These are phyloP conservation scores for Apiospora rasikravindrae DNA, from an alignment of 2,329 filamentous ascomycete genomes.

Conservation along the genomic window DNA sequence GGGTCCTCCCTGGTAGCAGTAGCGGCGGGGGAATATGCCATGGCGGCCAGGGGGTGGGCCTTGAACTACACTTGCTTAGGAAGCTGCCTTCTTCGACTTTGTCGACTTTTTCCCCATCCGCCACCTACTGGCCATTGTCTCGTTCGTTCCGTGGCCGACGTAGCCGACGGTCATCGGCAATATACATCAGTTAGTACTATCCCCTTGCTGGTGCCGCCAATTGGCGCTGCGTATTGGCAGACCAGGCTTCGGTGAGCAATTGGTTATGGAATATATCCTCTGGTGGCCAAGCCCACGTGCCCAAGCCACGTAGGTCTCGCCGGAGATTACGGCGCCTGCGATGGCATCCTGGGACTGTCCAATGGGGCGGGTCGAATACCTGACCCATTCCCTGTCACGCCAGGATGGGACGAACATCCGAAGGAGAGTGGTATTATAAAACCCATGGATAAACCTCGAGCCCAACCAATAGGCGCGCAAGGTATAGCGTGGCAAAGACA, in stretches of 20 bases:
- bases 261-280: neutral
- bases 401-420: neutral
- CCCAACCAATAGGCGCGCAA: neutral
- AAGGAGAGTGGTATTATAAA: neutral
- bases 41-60: neutral
- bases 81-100: neutral
- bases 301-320: neutral
- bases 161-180: neutral
- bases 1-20: neutral
- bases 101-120: neutral
- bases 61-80: conserved; percentile 4
- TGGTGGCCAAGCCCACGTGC: conserved; percentile 5
- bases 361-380: neutral
- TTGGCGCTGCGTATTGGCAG: neutral
- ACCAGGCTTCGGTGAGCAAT: neutral
- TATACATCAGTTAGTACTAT: too few species aligned
- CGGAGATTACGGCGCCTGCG: conserved; percentile 3
- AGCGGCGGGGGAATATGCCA: neutral
- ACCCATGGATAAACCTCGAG: neutral
- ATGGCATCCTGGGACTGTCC: neutral
- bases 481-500: neutral
- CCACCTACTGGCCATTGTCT: neutral
- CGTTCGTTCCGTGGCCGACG: neutral
- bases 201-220: neutral
- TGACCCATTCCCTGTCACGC: neutral